These are phyloP conservation scores for Jaltomata sinuosa DNA, from an alignment of 257 asterid species.

Conservation along the genomic window DNA sequence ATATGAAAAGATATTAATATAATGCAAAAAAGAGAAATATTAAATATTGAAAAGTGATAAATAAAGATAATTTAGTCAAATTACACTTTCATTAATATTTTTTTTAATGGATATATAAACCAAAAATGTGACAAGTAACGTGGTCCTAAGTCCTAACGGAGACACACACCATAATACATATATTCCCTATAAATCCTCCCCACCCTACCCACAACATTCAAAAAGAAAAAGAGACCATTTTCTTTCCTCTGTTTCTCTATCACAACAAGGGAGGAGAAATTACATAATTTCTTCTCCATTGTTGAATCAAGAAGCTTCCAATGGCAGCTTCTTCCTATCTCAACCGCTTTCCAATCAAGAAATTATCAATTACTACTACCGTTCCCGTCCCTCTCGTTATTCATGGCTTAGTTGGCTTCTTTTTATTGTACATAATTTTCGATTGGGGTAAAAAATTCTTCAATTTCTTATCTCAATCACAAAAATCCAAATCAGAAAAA, in stretches of 20 bases:
- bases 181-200: neutral
- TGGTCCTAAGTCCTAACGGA: no score
- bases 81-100: no score
- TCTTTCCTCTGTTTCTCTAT: neutral
- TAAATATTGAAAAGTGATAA: no score
- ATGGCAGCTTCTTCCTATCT: neutral
- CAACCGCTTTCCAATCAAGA: neutral
- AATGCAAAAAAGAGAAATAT: no score
- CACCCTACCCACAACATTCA: neutral
- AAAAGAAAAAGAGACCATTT: neutral
- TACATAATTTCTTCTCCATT: neutral
- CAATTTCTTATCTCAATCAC: neutral
- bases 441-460: neutral
- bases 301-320: neutral
- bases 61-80: no score
- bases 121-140: no score
- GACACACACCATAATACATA: neutral
- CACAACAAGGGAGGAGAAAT: neutral
- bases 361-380: neutral
- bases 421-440: neutral
- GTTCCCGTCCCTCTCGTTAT: neutral
- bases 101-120: no score
- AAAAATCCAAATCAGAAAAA: neutral
- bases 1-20: no score
- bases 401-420: conserved; percentile 2